Evolutionary conservation across 805 yeast genomes (phyloP).

Genomic region (Sugiyamaella americana): DNA sequence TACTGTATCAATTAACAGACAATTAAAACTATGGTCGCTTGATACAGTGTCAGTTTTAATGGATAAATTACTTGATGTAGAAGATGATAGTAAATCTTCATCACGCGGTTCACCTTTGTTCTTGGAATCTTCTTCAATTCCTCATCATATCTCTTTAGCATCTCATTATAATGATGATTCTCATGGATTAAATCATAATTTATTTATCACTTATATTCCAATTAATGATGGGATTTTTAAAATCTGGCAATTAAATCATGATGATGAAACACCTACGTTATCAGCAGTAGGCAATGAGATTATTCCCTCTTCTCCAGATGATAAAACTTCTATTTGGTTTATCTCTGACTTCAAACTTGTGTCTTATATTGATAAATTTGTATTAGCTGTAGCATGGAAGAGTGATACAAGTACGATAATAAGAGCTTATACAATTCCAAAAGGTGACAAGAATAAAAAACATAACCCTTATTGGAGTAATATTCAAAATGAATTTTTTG

Average conservation of each 20-base stretch:
- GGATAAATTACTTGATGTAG: background rate
- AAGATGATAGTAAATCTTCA: background rate
- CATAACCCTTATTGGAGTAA: background rate
- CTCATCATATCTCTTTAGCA: background rate
- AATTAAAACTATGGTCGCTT: constrained; percentile 57
- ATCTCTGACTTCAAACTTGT: constrained; percentile 41
- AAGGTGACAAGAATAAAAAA: background rate
- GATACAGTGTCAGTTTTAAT: constrained; percentile 27
- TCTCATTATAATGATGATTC: background rate
- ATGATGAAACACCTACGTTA: constrained; percentile 19
- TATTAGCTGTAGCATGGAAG: constrained; percentile 51
- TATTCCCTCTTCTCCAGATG: constrained; percentile 29
- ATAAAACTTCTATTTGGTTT: constrained; percentile 40
- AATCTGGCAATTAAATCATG: constrained; percentile 31
- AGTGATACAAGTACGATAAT: constrained; percentile 51
- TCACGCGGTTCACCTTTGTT: background rate
- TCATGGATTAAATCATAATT: constrained; percentile 5
- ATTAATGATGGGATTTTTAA: constrained; percentile 40
- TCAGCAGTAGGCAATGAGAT: constrained; percentile 29
- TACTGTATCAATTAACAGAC: constrained; percentile 50
- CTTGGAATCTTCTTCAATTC: background rate
- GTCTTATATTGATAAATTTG: constrained; percentile 20
- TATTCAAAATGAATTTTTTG: background rate
- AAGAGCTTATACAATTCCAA: constrained; percentile 19
- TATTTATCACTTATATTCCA: constrained; percentile 38